phyloP scores from a whole-genome alignment of 2,329 filamentous ascomycete species.

The Trichophyton schoenleinii region DNA sequence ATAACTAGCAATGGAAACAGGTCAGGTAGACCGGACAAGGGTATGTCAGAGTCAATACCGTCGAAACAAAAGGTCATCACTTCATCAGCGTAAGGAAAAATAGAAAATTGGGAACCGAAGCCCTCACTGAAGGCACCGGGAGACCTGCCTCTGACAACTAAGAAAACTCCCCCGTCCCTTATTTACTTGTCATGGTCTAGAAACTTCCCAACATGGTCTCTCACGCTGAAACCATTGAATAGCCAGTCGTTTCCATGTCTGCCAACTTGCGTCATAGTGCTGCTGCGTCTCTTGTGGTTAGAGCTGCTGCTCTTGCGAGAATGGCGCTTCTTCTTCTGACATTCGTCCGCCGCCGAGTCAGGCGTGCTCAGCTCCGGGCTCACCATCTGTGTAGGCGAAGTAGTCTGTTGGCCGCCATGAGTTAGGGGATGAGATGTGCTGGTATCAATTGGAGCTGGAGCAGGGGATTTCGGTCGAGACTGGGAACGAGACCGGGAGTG shows the following conservation, averaged over 20 bases:
- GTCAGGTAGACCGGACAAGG: background rate
- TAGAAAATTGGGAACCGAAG: background rate
- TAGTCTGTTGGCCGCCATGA: slow-evolving; percentile 9
- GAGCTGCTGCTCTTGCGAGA: slow-evolving; percentile 18
- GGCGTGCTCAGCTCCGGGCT: slow-evolving; percentile 5
- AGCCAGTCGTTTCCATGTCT: slow-evolving; percentile 42
- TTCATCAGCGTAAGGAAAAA: background rate
- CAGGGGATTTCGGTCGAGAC: slow-evolving; percentile 12
- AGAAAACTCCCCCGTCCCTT: too few species aligned
- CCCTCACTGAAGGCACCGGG: background rate
- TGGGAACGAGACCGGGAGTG: slow-evolving; percentile 7
- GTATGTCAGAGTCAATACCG: background rate
- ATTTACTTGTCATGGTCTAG: slow-evolving; percentile 14
- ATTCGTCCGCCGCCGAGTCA: background rate
- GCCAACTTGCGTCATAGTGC: slow-evolving; percentile 34
- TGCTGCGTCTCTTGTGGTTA: slow-evolving; percentile 28
- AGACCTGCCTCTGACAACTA: background rate
- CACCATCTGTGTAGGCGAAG: slow-evolving; percentile 13
- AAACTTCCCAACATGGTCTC: slow-evolving; percentile 31
- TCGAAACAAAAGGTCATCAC: background rate
- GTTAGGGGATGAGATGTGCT: background rate
- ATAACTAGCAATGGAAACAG: background rate
- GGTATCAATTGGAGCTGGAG: slow-evolving; percentile 1
- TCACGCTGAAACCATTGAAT: slow-evolving; percentile 38
- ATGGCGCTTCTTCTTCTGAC: slow-evolving; percentile 10